These are phyloP conservation scores for Neopestalotiopsis sp. DNA, from an alignment of 2,329 filamentous ascomycete species.

Conservation along the genomic window DNA sequence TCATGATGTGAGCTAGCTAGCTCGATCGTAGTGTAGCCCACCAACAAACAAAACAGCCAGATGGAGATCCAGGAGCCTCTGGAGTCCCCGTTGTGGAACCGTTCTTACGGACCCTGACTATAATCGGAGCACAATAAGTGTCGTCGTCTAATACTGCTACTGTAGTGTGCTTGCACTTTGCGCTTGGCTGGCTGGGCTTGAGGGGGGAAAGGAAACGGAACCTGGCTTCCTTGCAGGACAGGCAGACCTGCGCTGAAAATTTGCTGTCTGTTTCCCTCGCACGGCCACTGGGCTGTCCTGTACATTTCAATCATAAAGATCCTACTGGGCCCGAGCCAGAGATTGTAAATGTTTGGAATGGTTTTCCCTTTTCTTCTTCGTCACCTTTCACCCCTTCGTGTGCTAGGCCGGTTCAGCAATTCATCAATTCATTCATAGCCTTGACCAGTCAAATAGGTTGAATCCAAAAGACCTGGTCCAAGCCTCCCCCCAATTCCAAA, in stretches of 20 bases:
- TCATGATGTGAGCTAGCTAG: conserved; percentile 4
- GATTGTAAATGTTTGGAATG: conserved; percentile 9
- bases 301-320: not conserved
- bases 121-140: conserved; percentile 11
- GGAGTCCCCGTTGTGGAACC: conserved; percentile 8
- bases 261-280: conserved; percentile 6
- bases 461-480: conserved; percentile 5
- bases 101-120: conserved; percentile 9
- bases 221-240: conserved; percentile 5
- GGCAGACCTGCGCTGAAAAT: not conserved
- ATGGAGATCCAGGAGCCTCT: conserved; percentile 15
- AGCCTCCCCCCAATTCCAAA: not conserved
- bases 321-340: not conserved
- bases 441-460: conserved; percentile 3
- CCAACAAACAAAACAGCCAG: conserved; percentile 16
- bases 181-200: not conserved
- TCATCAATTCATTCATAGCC: conserved; percentile 4
- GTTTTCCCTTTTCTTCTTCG: conserved; percentile 8
- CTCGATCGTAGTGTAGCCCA: not conserved
- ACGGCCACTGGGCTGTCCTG: conserved; percentile 6
- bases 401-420: conserved; percentile 16
- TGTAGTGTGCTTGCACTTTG: no score
- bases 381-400: conserved; percentile 9
- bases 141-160: not conserved
- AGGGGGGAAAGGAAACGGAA: not conserved